These are phyloP conservation scores for Paspalum notatum DNA, from an alignment of 176 grass and related monocot genomes.

Conservation along the genomic window DNA sequence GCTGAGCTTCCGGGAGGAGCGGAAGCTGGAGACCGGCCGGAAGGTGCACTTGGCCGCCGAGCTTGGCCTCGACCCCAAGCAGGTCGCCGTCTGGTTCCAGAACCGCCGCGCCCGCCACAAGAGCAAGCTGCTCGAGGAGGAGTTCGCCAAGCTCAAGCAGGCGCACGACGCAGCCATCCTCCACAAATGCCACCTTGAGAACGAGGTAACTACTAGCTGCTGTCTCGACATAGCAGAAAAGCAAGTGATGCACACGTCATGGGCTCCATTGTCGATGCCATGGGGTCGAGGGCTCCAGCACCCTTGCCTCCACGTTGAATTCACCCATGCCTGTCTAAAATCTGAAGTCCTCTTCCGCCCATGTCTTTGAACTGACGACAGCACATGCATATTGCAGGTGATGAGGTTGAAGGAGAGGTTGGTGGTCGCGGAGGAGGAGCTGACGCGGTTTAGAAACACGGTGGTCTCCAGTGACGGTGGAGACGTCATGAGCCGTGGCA, in stretches of 20 bases:
- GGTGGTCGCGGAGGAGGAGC: slow-evolving; percentile 54
- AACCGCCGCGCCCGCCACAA: slow-evolving; percentile 95
- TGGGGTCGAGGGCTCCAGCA: too few species aligned
- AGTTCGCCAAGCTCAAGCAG: slow-evolving; percentile 87
- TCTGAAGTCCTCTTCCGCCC: not conserved
- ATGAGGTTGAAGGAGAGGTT: slow-evolving; percentile 80
- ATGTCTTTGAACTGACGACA: not conserved
- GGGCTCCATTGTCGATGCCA: too few species aligned
- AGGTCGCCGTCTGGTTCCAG: slow-evolving; percentile 99
- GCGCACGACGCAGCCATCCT: slow-evolving; percentile 69
- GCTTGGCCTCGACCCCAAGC: slow-evolving; percentile 92
- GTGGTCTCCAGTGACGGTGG: slow-evolving; percentile 35
- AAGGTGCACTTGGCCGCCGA: slow-evolving; percentile 83
- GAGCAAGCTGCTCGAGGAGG: slow-evolving; percentile 94
- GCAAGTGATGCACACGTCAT: too few species aligned
- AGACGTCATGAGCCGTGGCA: slow-evolving; percentile 7
- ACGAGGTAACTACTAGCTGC: slow-evolving; percentile 50
- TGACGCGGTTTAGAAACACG: slow-evolving; percentile 55
- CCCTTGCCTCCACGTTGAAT: too few species aligned
- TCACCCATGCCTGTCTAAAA: not conserved
- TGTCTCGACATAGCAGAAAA: not conserved
- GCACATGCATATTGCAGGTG: slow-evolving; percentile 42
- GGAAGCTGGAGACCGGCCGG: slow-evolving; percentile 86
- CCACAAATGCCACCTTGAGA: slow-evolving; percentile 96
- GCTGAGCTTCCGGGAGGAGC: slow-evolving; percentile 85